Base-by-base conservation (phyloP, 108 stramenopile species). In the Nannochloropsis oceanica region DNA sequence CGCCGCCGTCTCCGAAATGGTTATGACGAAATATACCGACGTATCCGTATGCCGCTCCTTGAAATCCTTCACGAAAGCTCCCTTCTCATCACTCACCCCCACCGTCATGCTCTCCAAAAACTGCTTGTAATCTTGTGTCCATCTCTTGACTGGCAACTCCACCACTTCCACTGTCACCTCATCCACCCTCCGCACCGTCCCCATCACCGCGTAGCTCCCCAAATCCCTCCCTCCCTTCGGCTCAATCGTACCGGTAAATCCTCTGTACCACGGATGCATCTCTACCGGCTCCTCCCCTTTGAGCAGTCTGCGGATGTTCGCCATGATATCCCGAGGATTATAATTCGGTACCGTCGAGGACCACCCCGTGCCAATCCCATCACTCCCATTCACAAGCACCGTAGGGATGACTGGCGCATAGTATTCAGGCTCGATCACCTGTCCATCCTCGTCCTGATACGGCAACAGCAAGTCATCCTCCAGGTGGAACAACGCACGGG, bases 351-450 rank as follows among this genome's bases (percentile, higher is more conserved):
- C 90, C 59, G 59, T 73, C 46, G 95, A 92, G 25, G 95, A 95
- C 94, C 96, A 99, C 13, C 99, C 99, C 8, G 99, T 99, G 27
- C 99, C 99, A 85, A 99, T 99, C 82, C 99, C 99, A 44, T 97
- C 96, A 5, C 92, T 90, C 34, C 93, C 93, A 81, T 94, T 94
- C 43, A 93, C 92, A 11, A 93, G 92, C 26, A 87, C 91, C 92
- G 96, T 93, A 0, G 95, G 96, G 42, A 98, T 93, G 42, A 97
- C 94, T 11, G 96, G 98, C 85, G 96, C 93, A 89, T 99, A 99
- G 87, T 91, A 97, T 25, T 92, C 93, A 12, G 99, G 99, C 90
- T 99, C 99, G 84, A 99, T 97, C 44, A 92, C 90, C 43, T 95
- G 88, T 14, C 99, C 99, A 89, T 99, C 99, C 86, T 99, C 99